Evolutionary conservation across 352 stramenopile genomes (phyloP).

Genomic region (Nothophytophthora sp.): DNA sequence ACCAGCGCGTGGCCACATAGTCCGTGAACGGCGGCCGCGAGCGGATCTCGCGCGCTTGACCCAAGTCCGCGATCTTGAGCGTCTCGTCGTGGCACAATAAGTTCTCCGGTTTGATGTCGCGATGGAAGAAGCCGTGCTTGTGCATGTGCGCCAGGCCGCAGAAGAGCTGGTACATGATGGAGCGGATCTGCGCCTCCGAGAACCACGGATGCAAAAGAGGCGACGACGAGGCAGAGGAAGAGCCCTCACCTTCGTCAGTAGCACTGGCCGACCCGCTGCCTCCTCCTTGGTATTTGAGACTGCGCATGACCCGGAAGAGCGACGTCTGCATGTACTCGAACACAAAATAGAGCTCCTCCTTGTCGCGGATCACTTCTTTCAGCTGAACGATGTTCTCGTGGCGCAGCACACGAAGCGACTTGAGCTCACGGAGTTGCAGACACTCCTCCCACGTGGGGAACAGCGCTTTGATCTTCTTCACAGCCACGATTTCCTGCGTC

Average conservation of each 20-base stretch:
- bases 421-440: constrained; percentile 81
- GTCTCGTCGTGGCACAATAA: constrained; percentile 83
- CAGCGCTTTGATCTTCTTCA: constrained; percentile 86
- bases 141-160: constrained; percentile 82
- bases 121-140: constrained; percentile 84
- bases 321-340: constrained; percentile 89
- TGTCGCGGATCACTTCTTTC: constrained; percentile 87
- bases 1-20: constrained; percentile 82
- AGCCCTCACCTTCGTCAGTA: constrained; percentile 36
- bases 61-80: constrained; percentile 96
- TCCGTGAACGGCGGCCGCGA: constrained; percentile 70
- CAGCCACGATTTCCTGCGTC: constrained; percentile 88
- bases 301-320: constrained; percentile 73
- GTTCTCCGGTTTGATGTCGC: constrained; percentile 95
- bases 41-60: constrained; percentile 77
- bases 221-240: constrained; percentile 6
- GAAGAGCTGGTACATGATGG: constrained; percentile 90
- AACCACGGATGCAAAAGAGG: constrained; percentile 46
- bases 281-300: constrained; percentile 23
- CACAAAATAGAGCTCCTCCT: constrained; percentile 88
- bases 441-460: constrained; percentile 85
- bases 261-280: constrained; percentile 34
- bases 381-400: constrained; percentile 87
- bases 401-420: constrained; percentile 68
- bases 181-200: constrained; percentile 82